These are phyloP conservation scores for Neotropicomus parvogracilis DNA, from an alignment of 1,284 basidiomycete genomes.

Conservation along the genomic window DNA sequence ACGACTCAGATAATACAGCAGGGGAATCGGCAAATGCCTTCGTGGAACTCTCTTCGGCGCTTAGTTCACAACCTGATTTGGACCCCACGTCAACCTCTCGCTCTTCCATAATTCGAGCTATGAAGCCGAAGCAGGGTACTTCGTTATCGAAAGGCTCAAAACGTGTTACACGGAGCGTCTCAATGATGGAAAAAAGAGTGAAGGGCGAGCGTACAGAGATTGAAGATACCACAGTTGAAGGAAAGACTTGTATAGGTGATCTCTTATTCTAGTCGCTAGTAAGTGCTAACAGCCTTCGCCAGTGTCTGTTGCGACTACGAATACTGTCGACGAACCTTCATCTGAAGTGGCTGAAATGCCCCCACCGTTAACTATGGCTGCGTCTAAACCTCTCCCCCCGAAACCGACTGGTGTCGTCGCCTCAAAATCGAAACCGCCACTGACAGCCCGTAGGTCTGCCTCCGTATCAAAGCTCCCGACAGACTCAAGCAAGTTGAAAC, in stretches of 20 bases:
- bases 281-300: slow-evolving; percentile 3
- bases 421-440: slow-evolving; percentile 9
- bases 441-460: slow-evolving; percentile 2
- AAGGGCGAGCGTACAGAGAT: background rate
- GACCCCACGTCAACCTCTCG: background rate
- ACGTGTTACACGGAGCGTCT: slow-evolving; percentile 30
- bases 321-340: background rate
- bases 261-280: background rate
- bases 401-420: background rate
- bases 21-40: background rate
- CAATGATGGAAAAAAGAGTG: slow-evolving; percentile 23
- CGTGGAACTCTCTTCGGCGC: background rate
- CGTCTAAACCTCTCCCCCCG: slow-evolving; percentile 5
- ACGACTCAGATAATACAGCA: background rate
- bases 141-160: slow-evolving; percentile 8
- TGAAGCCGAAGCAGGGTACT: slow-evolving; percentile 20
- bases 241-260: background rate
- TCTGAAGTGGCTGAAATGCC: background rate
- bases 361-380: background rate
- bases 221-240: slow-evolving; percentile 1
- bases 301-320: slow-evolving; percentile 1
- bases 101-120: slow-evolving; percentile 3
- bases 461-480: slow-evolving; percentile 13
- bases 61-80: background rate
- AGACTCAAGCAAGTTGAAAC: slow-evolving; percentile 24